phyloP scores from a whole-genome alignment of 257 asterid genomes.

The Rauvolfia tetraphylla region DNA sequence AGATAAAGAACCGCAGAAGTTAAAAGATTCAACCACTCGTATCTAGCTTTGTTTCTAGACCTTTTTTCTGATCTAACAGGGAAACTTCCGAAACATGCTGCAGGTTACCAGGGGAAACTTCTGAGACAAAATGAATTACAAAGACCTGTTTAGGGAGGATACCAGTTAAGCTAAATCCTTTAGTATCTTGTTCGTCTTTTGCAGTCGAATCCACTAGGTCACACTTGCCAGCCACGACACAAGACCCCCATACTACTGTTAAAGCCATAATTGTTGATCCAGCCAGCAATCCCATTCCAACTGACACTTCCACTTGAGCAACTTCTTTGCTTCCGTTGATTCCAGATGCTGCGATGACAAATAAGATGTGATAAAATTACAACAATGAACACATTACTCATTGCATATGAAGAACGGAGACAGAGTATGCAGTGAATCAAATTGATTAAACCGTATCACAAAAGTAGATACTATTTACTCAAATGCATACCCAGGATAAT shows the following conservation, averaged over 20 bases:
- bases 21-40: too few relatives aligned
- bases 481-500: conserved; percentile 47
- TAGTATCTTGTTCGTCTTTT: conserved; percentile 12
- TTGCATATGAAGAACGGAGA: not conserved
- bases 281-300: conserved; percentile 64
- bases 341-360: conserved; percentile 33
- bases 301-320: conserved; percentile 49
- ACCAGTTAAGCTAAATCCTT: conserved; percentile 18
- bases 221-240: conserved; percentile 50
- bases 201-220: conserved; percentile 27
- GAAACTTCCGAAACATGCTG: not conserved
- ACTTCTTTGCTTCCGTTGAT: conserved; percentile 42
- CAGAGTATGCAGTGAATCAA: not conserved
- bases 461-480: too few relatives aligned
- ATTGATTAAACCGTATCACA: too few relatives aligned
- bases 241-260: conserved; percentile 57
- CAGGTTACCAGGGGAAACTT: not conserved
- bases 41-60: not conserved
- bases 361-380: not conserved
- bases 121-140: not conserved
- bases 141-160: not conserved
- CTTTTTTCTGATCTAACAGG: not conserved
- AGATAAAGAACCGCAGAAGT: not conserved
- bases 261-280: conserved; percentile 62
- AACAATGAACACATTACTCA: not conserved